Percentiles rank a stretch among this genome's conserved stretches.
phyloP scores from a whole-genome alignment of 352 stramenopile species.

The Pelagophyceae sp. region DNA sequence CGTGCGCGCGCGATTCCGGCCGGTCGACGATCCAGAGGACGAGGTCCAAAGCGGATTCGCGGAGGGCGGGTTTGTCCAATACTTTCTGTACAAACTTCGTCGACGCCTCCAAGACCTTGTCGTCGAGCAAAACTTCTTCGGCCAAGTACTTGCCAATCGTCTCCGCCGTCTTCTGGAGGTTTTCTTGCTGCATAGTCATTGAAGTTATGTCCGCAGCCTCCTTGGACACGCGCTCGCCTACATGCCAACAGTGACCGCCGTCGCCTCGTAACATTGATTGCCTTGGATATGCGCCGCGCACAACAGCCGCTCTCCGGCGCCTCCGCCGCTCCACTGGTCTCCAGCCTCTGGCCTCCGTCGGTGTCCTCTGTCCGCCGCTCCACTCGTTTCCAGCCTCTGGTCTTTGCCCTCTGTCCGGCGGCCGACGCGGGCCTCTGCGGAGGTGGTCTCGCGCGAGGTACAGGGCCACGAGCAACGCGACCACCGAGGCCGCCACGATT shows the following conservation, averaged over 20 bases:
- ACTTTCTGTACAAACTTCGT: neutral
- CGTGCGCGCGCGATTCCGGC: neutral
- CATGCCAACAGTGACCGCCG: too few species aligned
- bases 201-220: neutral
- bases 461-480: neutral
- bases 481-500: neutral
- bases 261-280: too few species aligned
- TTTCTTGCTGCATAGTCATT: constrained; percentile 7
- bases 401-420: too few species aligned
- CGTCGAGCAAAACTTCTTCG: neutral
- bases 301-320: too few species aligned
- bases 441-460: neutral
- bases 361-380: too few species aligned
- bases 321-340: too few species aligned
- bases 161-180: neutral
- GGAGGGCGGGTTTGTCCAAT: neutral
- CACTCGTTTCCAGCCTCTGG: too few species aligned
- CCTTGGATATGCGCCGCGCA: too few species aligned
- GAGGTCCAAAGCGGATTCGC: neutral
- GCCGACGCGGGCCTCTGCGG: too few species aligned
- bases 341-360: too few species aligned
- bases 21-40: constrained; percentile 13
- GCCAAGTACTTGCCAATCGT: neutral
- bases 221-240: neutral
- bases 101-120: neutral